A percentile compares a stretch with the other conserved stretches of the same genome.
Evolutionary conservation across 768 basidiomycete genomes (phyloP).

Genomic region (Leccinum truebloodii): DNA sequence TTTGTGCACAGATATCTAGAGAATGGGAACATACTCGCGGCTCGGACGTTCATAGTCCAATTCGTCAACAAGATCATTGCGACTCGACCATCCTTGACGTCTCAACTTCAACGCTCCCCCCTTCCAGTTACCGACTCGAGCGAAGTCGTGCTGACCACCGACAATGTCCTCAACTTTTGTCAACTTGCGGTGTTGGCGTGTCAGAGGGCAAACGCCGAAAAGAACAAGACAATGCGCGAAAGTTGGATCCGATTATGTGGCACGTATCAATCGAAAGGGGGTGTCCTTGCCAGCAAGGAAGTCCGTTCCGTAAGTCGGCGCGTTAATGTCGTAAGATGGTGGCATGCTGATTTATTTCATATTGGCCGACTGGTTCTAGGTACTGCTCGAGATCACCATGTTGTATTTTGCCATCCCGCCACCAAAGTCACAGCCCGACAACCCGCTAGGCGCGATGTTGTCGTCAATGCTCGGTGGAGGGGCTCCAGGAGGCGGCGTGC

Average conservation of each 20-base stretch:
- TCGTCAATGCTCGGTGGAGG: slow-evolving; percentile 86
- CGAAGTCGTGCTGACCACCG: slow-evolving; percentile 74
- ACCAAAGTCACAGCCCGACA: slow-evolving; percentile 66
- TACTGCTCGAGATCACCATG: slow-evolving; percentile 64
- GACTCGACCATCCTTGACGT: slow-evolving; percentile 42
- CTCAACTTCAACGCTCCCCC: slow-evolving; percentile 42
- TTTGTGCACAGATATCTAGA: slow-evolving; percentile 59
- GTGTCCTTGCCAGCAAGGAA: slow-evolving; percentile 56
- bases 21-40: slow-evolving; percentile 90
- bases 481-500: slow-evolving; percentile 31
- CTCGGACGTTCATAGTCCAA: slow-evolving; percentile 87
- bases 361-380: slow-evolving; percentile 39
- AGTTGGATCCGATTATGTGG: slow-evolving; percentile 85
- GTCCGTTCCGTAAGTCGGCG: slow-evolving; percentile 59
- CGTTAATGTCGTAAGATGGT: not conserved
- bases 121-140: slow-evolving; percentile 47
- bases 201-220: slow-evolving; percentile 81
- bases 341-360: not conserved
- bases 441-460: slow-evolving; percentile 88
- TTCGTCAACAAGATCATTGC: slow-evolving; percentile 66
- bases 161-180: slow-evolving; percentile 80
- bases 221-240: slow-evolving; percentile 73
- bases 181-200: slow-evolving; percentile 89
- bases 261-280: slow-evolving; percentile 77
- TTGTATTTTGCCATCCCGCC: slow-evolving; percentile 89